phyloP scores from a whole-genome alignment of 2,329 filamentous ascomycete species.

The Neofusicoccum cordaticola region DNA sequence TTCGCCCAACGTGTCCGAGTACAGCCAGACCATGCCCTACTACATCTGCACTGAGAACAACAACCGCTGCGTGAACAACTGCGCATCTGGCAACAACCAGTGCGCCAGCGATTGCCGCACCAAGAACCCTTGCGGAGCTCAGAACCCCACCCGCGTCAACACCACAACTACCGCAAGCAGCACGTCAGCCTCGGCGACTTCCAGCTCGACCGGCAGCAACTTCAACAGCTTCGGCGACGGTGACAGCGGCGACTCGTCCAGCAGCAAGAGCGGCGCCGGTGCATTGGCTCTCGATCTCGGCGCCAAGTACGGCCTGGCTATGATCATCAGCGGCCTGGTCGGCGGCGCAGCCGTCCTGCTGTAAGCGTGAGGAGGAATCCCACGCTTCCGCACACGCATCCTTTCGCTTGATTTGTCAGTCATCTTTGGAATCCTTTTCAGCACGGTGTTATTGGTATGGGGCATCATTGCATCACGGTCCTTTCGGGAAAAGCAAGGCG shows the following conservation, averaged over 20 bases:
- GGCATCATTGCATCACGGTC: constrained; percentile 12
- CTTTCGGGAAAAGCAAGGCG: constrained; percentile 2
- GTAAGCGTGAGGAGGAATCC: constrained; percentile 21
- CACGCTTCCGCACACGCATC: neutral
- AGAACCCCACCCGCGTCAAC: constrained; percentile 61
- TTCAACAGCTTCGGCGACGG: constrained; percentile 22
- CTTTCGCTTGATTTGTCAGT: neutral
- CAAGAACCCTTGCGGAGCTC: constrained; percentile 71
- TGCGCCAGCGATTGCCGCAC: constrained; percentile 62
- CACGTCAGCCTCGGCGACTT: constrained; percentile 40
- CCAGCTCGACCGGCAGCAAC: constrained; percentile 20
- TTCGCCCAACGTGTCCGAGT: constrained; percentile 71
- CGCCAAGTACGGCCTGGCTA: constrained; percentile 55
- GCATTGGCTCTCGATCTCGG: constrained; percentile 51
- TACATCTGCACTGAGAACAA: constrained; percentile 72
- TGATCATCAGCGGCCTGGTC: constrained; percentile 55
- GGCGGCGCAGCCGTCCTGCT: constrained; percentile 53
- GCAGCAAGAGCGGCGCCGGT: constrained; percentile 32
- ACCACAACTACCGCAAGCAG: constrained; percentile 48
- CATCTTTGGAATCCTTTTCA: neutral
- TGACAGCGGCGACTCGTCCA: constrained; percentile 32
- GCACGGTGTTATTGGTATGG: neutral
- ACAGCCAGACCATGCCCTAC: constrained; percentile 75
- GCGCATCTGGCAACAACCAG: constrained; percentile 51
- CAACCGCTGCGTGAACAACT: constrained; percentile 63